Evolutionary conservation across 2,329 filamentous ascomycete species (phyloP), one percentile per base, ranked within the genome.

Genomic region (Aureobasidium sp.): DNA sequence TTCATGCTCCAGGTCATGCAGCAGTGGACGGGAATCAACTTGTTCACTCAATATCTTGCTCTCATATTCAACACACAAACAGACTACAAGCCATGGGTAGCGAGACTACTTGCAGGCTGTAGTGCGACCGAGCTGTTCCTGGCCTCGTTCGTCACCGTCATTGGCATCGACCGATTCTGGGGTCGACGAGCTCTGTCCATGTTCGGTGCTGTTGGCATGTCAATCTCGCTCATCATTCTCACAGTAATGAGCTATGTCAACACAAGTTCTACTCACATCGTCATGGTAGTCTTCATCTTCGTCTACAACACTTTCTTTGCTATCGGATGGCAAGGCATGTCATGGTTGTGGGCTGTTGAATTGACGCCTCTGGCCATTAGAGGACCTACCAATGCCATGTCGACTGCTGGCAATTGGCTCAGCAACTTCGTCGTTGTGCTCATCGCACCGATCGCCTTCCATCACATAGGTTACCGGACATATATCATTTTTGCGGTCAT

Each of bases 211-310:
- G 54, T 64, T 3, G 71, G 70, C 0, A 85, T 86, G 76, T 84
- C 71, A 48, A 50, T 72, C 15, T 69, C 66, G 49, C 71, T 72
- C 67, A 69, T 72, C 47, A 64, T 64, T 11, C 61, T 72, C 4
- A 75, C 77, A 6, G 69, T 76, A 36, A 70, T 72, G 67, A 63
- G 71, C 29, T 76, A 73, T 53, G 64, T 72, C 29, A 68, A 72
- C 0, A 84, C 85, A 75, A 83, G 84, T 34, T 71, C 80, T 16
- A 70, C 76, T 3, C 75, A 77, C 55, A 74, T 78, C 1, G 85
- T 84, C 58, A 90, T 91, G 87, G 81, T 85, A 1, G 79, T 90
- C 16, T 85, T 86, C 67, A 75, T 87, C 42, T 86, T 86, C 69
- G 78, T 83, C 15, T 86, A 85, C 72, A 85, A 83, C 68, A 81